Percentiles rank a stretch among this genome's conserved stretches.
phyloP scores from a whole-genome alignment of 192 early-diverging fungal species.

The Rhizophagus sp. region DNA sequence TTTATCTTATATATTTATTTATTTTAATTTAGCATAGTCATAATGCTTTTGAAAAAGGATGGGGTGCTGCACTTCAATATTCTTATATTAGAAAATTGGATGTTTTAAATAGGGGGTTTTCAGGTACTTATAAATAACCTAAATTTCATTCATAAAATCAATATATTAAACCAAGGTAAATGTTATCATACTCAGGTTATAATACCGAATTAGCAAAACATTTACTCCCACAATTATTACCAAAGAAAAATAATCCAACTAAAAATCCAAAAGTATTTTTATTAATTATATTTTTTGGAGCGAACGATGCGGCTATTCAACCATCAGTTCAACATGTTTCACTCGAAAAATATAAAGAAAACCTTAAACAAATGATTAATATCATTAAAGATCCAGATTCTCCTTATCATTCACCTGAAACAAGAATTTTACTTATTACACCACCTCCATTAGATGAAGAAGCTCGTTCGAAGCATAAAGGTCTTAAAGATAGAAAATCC shows the following conservation, averaged over 20 bases:
- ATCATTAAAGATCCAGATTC: constrained; percentile 54
- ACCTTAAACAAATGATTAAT: constrained; percentile 63
- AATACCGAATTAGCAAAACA: constrained; percentile 62
- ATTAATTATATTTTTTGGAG: constrained; percentile 77
- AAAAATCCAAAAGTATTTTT: constrained; percentile 48
- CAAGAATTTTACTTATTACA: constrained; percentile 67
- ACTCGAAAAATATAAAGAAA: constrained; percentile 56
- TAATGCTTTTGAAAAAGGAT: constrained; percentile 4
- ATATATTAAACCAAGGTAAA: not conserved
- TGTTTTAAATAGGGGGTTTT: constrained; percentile 78
- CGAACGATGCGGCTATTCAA: constrained; percentile 72
- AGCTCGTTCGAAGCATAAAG: constrained; percentile 40
- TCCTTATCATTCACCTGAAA: constrained; percentile 55
- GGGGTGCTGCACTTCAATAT: not conserved
- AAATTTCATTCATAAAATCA: not conserved
- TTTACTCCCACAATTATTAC: constrained; percentile 57
- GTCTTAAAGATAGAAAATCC: constrained; percentile 39
- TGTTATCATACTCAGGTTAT: constrained; percentile 51
- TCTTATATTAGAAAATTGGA: constrained; percentile 47
- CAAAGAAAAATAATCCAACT: constrained; percentile 32
- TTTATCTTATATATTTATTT: no score
- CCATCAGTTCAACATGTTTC: constrained; percentile 58
- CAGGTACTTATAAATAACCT: constrained; percentile 45
- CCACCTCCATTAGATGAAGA: constrained; percentile 69
- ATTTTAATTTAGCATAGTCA: not conserved